Conservation (phyloP, 192 early-diverging fungal genomes). For the Coemansia sp. region DNA sequence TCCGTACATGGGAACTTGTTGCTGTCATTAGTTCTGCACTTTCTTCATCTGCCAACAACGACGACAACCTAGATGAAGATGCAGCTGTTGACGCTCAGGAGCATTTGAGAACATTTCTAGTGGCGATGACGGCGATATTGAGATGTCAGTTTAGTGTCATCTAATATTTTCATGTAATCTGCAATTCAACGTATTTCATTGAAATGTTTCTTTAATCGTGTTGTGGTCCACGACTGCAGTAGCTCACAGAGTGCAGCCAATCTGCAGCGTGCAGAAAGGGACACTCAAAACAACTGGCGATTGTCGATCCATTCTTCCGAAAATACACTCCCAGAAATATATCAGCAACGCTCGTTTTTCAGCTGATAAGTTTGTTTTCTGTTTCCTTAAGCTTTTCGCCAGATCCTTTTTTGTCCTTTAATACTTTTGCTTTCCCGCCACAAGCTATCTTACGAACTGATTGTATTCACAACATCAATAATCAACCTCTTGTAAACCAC, state of each 20-base stretch:
- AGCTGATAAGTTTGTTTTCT: conserved; percentile 19
- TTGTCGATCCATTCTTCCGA: background rate
- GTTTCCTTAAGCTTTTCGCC: background rate
- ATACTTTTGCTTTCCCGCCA: background rate
- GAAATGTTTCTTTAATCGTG: no score
- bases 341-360: conserved; percentile 57
- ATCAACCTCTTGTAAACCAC: background rate
- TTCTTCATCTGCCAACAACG: conserved; percentile 52
- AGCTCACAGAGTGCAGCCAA: background rate
- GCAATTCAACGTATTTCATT: background rate
- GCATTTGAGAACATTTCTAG: conserved; percentile 43
- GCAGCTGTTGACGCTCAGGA: conserved; percentile 48
- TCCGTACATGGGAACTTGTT: conserved; percentile 69
- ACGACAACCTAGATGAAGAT: conserved; percentile 47
- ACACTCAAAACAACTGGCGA: background rate
- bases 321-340: conserved; percentile 40
- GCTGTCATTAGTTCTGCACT: conserved; percentile 61
- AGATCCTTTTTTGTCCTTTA: background rate
- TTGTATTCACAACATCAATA: background rate
- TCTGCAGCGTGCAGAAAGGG: background rate
- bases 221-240: no score
- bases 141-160: conserved; percentile 25
- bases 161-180: background rate
- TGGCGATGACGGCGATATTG: conserved; percentile 47
- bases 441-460: background rate